Evolutionary conservation across 2,329 filamentous ascomycete genomes (phyloP).

Genomic region (Aspergillus sp.): DNA sequence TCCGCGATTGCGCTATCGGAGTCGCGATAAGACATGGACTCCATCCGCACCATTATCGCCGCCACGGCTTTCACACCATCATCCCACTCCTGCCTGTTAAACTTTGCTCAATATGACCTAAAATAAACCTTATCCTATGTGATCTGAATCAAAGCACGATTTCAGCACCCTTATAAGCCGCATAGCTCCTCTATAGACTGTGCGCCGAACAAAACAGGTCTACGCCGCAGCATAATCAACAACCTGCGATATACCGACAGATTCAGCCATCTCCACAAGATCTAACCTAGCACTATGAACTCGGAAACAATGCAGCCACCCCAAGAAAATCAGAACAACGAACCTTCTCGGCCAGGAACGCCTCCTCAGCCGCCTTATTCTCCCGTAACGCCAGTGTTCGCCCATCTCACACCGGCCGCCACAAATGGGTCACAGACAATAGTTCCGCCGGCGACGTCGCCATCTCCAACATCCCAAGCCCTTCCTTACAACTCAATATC

Average conservation of each 20-base stretch:
- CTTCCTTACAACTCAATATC: conserved; percentile 12
- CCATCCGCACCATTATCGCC: background rate
- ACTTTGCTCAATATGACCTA: background rate
- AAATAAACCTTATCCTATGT: background rate
- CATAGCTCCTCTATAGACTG: background rate
- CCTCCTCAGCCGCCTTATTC: conserved; percentile 49
- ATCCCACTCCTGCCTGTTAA: background rate
- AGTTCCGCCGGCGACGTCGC: conserved; percentile 32
- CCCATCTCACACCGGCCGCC: conserved; percentile 30
- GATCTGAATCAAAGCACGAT: background rate
- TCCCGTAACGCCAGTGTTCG: conserved; percentile 47
- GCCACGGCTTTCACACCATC: background rate
- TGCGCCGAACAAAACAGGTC: background rate
- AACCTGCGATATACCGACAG: background rate
- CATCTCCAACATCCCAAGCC: conserved; percentile 25
- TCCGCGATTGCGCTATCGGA: conserved; percentile 2
- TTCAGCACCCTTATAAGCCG: background rate
- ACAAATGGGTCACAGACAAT: conserved; percentile 29
- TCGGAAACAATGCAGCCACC: conserved; percentile 24
- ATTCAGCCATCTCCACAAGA: background rate
- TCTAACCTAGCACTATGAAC: background rate
- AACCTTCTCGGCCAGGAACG: conserved; percentile 33
- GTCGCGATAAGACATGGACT: background rate
- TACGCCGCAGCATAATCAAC: conserved; percentile 1
- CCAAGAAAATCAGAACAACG: conserved; percentile 18